Base-by-base conservation (phyloP, 2,329 filamentous ascomycete species). In the Aspergillus neoniger region DNA sequence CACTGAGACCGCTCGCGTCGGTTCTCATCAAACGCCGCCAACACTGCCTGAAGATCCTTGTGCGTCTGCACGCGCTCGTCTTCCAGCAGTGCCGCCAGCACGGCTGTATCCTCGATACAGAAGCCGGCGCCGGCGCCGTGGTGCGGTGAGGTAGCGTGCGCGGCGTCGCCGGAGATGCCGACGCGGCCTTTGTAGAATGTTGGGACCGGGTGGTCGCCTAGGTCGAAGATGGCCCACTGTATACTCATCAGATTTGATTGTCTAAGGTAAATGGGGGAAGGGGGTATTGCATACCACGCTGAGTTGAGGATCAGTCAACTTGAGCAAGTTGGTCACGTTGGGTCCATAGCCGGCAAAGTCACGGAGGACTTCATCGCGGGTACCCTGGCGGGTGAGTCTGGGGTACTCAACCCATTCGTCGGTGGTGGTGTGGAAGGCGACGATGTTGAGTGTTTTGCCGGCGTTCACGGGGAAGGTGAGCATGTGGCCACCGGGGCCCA, bases 401-500 rank as follows among this genome's bases (percentile, higher is more conserved):
- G 66, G 66, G n/a, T 63, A 66, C 3, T 68, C 63, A 17, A 61
- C 55, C 66, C 67, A 68, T 4, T 58, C 68, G 43, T 75, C 70
- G 4, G 50, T 38, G 39, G 74, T 68, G 4, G 70, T 68, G 19
- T 67, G 65, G 65, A 80, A 80, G 2, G 77, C 79, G 9, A 79
- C 80, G 30, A 79, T 67, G 57, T 85, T 85, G 69, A 84, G 79
- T 0, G 77, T 76, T 17, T 74, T 76, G 9, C 80, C 80, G 21
- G 78, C 74, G 12, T 80, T 77, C 52, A 84, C 80, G 0, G 82
- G 81, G 62, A 82, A 83, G 0, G 79, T 80, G 23, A 83, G 71
- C 15, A 83, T 66, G 65, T 83, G 81, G 5, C 77, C 78, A 21
- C 73, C 68, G 4, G 77, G 76, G 2, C 80, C 81, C 49, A 78